A percentile compares a stretch with the other conserved stretches of the same genome.
Evolutionary conservation across 257 asterid genomes (phyloP).

Genomic region (Solanum chiquidenum): DNA sequence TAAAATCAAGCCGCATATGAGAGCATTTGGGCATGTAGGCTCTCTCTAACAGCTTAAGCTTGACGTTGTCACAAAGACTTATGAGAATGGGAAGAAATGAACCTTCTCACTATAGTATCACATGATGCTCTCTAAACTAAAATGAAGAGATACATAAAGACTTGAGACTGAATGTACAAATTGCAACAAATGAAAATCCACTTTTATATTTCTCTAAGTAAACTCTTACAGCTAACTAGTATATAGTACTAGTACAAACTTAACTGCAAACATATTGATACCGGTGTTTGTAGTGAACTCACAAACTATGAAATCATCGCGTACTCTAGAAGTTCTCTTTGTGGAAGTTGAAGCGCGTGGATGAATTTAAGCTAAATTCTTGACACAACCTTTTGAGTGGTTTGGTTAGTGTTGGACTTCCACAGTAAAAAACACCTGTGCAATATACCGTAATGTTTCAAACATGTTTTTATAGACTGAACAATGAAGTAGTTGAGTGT

Average conservation of each 20-base stretch:
- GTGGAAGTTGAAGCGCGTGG: slow-evolving; percentile 77
- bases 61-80: background rate
- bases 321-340: slow-evolving; percentile 71
- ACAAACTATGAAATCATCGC: background rate
- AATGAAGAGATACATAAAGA: background rate
- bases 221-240: background rate
- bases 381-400: slow-evolving; percentile 53
- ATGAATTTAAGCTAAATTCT: slow-evolving; percentile 53
- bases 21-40: background rate
- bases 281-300: background rate
- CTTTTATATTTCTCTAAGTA: background rate
- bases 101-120: background rate
- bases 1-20: background rate
- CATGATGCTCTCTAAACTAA: background rate
- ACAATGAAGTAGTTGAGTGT: background rate
- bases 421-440: slow-evolving; percentile 96
- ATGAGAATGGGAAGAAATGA: background rate
- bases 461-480: background rate
- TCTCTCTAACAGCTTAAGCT: background rate
- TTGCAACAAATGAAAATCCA: background rate
- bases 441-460: background rate
- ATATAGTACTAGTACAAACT: background rate
- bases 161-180: background rate
- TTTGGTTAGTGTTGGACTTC: slow-evolving; percentile 54
- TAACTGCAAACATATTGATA: background rate